These are phyloP conservation scores for Russula olivacea DNA, from an alignment of 768 basidiomycete species.

Conservation along the genomic window DNA sequence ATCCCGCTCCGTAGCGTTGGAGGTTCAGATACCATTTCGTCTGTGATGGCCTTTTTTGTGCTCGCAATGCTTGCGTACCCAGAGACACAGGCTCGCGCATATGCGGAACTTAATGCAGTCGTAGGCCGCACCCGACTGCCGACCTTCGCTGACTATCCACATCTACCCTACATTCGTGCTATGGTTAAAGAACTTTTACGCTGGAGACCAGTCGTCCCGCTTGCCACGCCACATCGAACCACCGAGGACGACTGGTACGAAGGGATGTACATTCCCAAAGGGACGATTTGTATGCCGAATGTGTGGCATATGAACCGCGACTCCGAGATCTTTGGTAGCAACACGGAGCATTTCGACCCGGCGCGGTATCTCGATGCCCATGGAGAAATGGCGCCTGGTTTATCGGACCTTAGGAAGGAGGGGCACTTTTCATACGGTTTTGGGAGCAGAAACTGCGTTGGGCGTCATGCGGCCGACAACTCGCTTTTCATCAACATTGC, in stretches of 20 bases:
- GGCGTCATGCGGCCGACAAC: not conserved
- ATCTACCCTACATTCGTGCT: not conserved
- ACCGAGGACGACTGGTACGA: constrained; percentile 1
- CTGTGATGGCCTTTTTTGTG: no score
- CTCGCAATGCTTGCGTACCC: constrained; percentile 1
- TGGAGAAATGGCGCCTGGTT: not conserved
- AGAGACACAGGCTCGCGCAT: not conserved
- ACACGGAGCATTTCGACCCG: not conserved
- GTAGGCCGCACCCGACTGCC: not conserved
- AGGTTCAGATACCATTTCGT: no score
- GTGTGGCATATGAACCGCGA: constrained; percentile 4
- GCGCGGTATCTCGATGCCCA: not conserved
- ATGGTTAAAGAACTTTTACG: not conserved
- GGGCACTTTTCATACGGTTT: not conserved
- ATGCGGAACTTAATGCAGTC: not conserved
- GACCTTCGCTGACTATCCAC: not conserved
- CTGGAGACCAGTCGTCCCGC: not conserved
- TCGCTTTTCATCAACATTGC: not conserved
- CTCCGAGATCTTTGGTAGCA: not conserved
- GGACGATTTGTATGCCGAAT: not conserved
- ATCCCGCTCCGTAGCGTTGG: not conserved
- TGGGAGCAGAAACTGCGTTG: not conserved
- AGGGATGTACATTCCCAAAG: not conserved
- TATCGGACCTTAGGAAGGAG: not conserved
- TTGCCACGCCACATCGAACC: not conserved